Base-by-base conservation (phyloP, 345 rosid genomes). In the Syzygium jambos region DNA sequence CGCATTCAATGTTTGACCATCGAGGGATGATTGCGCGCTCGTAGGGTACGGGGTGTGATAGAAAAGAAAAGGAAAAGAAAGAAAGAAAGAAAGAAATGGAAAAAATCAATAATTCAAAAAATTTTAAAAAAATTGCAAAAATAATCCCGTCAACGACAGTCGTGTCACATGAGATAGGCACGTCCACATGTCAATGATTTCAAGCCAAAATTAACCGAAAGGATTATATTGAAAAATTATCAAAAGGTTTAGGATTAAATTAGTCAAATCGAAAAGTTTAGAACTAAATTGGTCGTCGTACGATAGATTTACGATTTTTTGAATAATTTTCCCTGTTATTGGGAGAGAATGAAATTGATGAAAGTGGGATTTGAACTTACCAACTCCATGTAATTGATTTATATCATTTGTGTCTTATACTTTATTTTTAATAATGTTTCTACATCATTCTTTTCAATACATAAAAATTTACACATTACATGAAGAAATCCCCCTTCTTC, bases 151-250 rank as follows among this genome's bases (percentile, higher is more conserved):
- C 13, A 0, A 9, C 0, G 0, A 23, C 13, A 23, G 0, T 17
- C n/a, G 4, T 22, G n/a, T 56, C 13, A 55, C 0, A 0, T 56
- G n/a, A n/a, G 25, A 56, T 5, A 9, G 10, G 0, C 0, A 0
- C 0, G 0, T 63, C 16, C 3, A 3, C 3, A 3, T 0, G 1
- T 5, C 7, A 6, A 9, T 0, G 8, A 63, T 63, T 63, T 63
- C 0, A 0, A 0, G 4, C 2, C 16, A n/a, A 63, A n/a, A n/a
- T 13, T n/a, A 2, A 1, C n/a, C 0, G 8, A 0, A 63, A n/a
- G 1, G 9, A 0, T 17, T 4, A 6, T 5, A 61, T n/a, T 61
- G 5, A 61, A n/a, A 1, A 1, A 12, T n/a, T 12, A 5, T 0
- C 3, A n/a, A 57, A n/a, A 61, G 0, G 6, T 6, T 61, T 61